Evolutionary conservation across 495 filamentous ascomycete species (phyloP).

Genomic region (Hyaloscypha finlandica): DNA sequence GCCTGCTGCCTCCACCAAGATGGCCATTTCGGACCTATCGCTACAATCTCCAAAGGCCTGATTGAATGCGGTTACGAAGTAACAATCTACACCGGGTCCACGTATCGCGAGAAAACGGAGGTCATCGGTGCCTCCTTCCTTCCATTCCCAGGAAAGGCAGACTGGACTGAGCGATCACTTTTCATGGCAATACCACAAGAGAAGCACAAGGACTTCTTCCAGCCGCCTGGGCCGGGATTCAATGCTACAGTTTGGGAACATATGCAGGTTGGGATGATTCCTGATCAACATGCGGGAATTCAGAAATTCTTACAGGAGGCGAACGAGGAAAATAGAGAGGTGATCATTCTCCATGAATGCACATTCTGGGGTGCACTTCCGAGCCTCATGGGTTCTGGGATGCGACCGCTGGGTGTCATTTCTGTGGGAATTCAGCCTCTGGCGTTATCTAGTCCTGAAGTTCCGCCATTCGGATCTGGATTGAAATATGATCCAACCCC

Average conservation of each 20-base stretch:
- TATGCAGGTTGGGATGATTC: conserved; percentile 29
- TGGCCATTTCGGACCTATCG: conserved; percentile 37
- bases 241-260: conserved; percentile 20
- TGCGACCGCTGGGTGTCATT: conserved; percentile 1
- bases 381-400: conserved; percentile 24
- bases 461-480: conserved; percentile 31
- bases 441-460: conserved; percentile 23
- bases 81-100: conserved; percentile 37
- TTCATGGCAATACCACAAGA: conserved; percentile 17
- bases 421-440: conserved; percentile 25
- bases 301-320: conserved; percentile 22
- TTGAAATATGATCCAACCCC: conserved; percentile 22
- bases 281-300: conserved; percentile 23
- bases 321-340: conserved; percentile 16
- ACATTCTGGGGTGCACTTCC: conserved; percentile 30
- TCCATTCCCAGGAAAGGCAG: conserved; percentile 29
- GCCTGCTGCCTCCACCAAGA: conserved; percentile 35
- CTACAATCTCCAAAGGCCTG: conserved; percentile 36
- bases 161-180: not conserved
- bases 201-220: conserved; percentile 13
- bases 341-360: conserved; percentile 33
- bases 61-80: conserved; percentile 30
- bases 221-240: no score
- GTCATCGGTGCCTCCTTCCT: conserved; percentile 35
- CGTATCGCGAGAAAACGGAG: conserved; percentile 34